Evolutionary conservation across 2,329 filamentous ascomycete species (phyloP).

Genomic region (Clarireedia monteithiana): DNA sequence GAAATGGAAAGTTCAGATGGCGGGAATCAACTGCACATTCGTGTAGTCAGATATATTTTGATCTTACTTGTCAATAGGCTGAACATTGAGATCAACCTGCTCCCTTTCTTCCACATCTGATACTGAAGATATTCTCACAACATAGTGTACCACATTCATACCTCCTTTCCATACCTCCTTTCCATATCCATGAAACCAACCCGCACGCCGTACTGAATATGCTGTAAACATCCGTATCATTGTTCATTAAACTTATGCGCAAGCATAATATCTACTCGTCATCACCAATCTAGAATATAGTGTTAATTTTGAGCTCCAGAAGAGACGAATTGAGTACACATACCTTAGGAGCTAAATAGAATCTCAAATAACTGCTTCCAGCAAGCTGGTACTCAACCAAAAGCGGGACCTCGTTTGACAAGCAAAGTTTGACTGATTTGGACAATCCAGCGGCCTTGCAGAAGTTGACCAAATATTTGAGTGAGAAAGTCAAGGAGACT

Average conservation of each 20-base stretch:
- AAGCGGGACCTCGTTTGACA: slow-evolving; percentile 93
- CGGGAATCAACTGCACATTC: no score
- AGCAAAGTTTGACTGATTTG: slow-evolving; percentile 75
- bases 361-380: slow-evolving; percentile 83
- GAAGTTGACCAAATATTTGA: slow-evolving; percentile 99
- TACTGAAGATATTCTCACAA: slow-evolving; percentile 1
- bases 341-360: slow-evolving; percentile 98
- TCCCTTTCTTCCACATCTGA: neutral
- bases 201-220: slow-evolving; percentile 26
- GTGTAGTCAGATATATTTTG: neutral
- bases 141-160: slow-evolving; percentile 2
- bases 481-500: slow-evolving; percentile 90
- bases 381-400: slow-evolving; percentile 83
- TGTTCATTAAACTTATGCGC: slow-evolving; percentile 20
- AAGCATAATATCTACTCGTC: slow-evolving; percentile 42
- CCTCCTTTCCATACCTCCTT: neutral
- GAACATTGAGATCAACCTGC: neutral
- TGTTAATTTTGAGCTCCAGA: slow-evolving; percentile 12
- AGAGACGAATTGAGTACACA: neutral
- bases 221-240: slow-evolving; percentile 22
- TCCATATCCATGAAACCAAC: slow-evolving; percentile 28
- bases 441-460: slow-evolving; percentile 93
- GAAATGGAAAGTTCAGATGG: no score
- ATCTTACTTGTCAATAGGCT: neutral
- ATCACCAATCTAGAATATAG: slow-evolving; percentile 54